Percentiles rank a stretch among this genome's conserved stretches.
Evolutionary conservation across 805 yeast species (phyloP).

Genomic region (Wickerhamomyces kurtzmanii): DNA sequence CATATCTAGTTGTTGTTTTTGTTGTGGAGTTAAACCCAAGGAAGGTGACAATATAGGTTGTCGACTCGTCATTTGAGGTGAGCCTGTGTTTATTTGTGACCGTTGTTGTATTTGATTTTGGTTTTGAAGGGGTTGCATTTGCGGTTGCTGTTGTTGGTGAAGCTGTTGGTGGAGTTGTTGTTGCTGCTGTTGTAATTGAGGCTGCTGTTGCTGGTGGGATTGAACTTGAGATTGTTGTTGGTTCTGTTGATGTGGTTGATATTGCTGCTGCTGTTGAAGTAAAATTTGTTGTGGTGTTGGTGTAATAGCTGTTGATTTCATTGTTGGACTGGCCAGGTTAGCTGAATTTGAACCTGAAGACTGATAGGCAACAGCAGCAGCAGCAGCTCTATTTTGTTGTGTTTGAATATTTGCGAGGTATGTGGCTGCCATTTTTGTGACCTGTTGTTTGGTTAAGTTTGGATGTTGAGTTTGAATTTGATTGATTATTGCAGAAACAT

Average conservation of each 20-base stretch:
- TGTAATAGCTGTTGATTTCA: slow-evolving; percentile 6
- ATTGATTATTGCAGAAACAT: slow-evolving; percentile 54
- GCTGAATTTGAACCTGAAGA: neutral
- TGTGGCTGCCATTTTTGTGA: slow-evolving; percentile 55
- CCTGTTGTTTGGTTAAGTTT: slow-evolving; percentile 50
- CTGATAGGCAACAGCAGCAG: slow-evolving; percentile 8
- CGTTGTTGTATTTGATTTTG: slow-evolving; percentile 4
- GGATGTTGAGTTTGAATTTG: slow-evolving; percentile 63
- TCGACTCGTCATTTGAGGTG: neutral
- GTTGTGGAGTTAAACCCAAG: slow-evolving; percentile 14
- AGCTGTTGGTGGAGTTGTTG: slow-evolving; percentile 3
- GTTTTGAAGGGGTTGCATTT: slow-evolving; percentile 4
- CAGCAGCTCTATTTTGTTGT: slow-evolving; percentile 26
- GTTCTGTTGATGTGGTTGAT: slow-evolving; percentile 19
- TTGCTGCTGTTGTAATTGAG: slow-evolving; percentile 7
- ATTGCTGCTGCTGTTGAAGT: slow-evolving; percentile 29
- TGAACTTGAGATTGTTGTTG: slow-evolving; percentile 14
- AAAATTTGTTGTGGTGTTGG: slow-evolving; percentile 32
- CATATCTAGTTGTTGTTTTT: slow-evolving; percentile 18
- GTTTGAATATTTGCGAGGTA: slow-evolving; percentile 46
- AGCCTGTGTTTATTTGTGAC: slow-evolving; percentile 1
- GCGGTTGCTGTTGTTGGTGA: slow-evolving; percentile 2
- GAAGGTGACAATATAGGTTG: neutral
- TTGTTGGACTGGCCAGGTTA: neutral
- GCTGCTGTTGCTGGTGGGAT: slow-evolving; percentile 16